Conservation (phyloP, 768 basidiomycete genomes). For the Hericium rajendrae region DNA sequence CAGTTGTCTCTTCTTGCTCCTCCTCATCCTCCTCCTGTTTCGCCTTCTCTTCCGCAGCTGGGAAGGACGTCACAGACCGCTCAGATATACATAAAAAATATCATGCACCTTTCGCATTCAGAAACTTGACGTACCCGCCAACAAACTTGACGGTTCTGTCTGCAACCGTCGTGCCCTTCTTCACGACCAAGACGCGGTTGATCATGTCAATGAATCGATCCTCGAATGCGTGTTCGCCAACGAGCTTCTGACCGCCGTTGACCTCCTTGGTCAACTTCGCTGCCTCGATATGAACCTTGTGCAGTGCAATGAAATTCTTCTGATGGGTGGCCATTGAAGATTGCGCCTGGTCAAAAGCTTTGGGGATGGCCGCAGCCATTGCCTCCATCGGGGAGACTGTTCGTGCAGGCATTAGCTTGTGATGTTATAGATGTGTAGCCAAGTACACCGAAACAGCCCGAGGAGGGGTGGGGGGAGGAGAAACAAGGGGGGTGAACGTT, state of each 20-base stretch:
- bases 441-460: not conserved
- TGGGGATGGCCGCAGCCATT: slow-evolving; percentile 31
- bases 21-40: slow-evolving; percentile 27
- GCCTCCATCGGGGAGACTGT: not conserved
- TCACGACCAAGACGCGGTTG: slow-evolving; percentile 51
- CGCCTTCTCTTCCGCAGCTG: slow-evolving; percentile 25
- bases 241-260: slow-evolving; percentile 40
- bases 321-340: slow-evolving; percentile 68
- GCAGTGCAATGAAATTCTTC: slow-evolving; percentile 77
- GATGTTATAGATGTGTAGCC: no score
- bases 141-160: slow-evolving; percentile 80
- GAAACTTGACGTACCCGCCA: slow-evolving; percentile 64
- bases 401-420: not conserved
- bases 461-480: not conserved
- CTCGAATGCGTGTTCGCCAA: slow-evolving; percentile 73
- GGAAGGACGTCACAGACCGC: not conserved
- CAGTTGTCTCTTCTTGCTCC: slow-evolving; percentile 41
- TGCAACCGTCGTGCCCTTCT: slow-evolving; percentile 70
- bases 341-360: slow-evolving; percentile 78
- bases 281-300: slow-evolving; percentile 68
- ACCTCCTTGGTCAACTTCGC: slow-evolving; percentile 40
- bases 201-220: slow-evolving; percentile 53
- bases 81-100: not conserved
- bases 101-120: slow-evolving; percentile 64
- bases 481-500: not conserved